Evolutionary conservation across 2,329 filamentous ascomycete genomes (phyloP), one percentile per base, ranked within the genome.

Genomic region (Zasmidium cellare): DNA sequence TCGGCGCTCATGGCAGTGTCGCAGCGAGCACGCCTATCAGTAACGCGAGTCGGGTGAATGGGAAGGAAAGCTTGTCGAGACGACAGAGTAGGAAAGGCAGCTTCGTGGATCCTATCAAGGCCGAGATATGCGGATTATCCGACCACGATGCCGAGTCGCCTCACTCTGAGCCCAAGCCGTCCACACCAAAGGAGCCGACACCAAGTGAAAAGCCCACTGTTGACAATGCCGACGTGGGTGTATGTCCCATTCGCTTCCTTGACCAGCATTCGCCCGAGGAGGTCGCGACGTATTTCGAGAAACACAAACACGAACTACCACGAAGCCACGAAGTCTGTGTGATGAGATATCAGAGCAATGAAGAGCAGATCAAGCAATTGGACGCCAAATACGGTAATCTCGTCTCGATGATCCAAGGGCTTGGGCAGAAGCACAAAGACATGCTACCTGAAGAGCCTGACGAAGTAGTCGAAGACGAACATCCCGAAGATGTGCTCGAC

Each of bases 321-420:
- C 86, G 93, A 67, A 97, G 92, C 72, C 93, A 97, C 75, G 91
- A 96, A 72, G 85, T 97, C 46, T 97, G 93, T 74, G 87, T 97
- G 60, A 87, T 90, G 69, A 85, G 92, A 57, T 96, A 96, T 72
- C 91, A 96, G 75, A 88, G 86, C 74, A 93, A 92, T 69, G 88
- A 93, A 67, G 84, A 89, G 62, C 90, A 92, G 69, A 90, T 96
- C 70, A 86, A 87, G 64, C 90, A 96, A 75, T 81, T 97, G 55
- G 93, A 97, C 73, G 91, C 91, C 62, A 97, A 97, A 74, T 97
- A 97, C 72, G 92, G 91, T 64, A 93, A 88, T 72, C 79, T 97
- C 46, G 91, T 91, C 66, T 96, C 86, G 76, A 97, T 97, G 93
- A 96, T 97, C 60, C 88, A 94, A 72, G 91, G 91, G 9, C 80